Evolutionary conservation across 78 protist species (phyloP), one percentile per base, ranked within the genome.

Genomic region (Neovahlkampfia damariscottae): DNA sequence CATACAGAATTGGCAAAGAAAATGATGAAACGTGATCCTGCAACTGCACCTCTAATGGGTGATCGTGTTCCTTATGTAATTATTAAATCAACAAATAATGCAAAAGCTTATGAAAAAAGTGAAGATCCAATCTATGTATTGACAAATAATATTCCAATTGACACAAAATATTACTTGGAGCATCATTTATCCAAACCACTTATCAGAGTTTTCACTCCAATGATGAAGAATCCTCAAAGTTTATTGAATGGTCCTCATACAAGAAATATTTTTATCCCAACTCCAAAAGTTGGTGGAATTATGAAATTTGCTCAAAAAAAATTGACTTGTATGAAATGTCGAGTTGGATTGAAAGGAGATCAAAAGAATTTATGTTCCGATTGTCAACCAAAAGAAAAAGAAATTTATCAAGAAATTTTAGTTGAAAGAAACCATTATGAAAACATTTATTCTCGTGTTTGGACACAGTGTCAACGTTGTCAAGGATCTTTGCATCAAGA

Each of bases 381-480:
- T 38, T 91, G 93, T 71, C 32, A 79, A 36, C 70, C 76, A 29
- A 50, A 77, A 28, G 91, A 82, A 72, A 79, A 84, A 4, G 84
- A 76, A 31, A 70, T 88, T 59, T 89, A 88, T 76, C 86, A 38
- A 50, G 40, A 62, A 7, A 27, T 59, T 5, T 31, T 91, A 38
- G 71, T 39, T 10, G 59, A 66, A 32, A 75, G 84, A 10, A 37
- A 72, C 0, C 67, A 31, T 10, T 77, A 79, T 10, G 97, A 95
- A 84, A 41, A 50, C 40, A 73, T 62, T 32, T 97, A 84, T 67
- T 1, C 87, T 5, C 39, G 68, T 34, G 69, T 96, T 30, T 95
- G 98, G 99, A 90, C 99, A 2, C 98, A 98, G 88, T 98, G 99
- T 84, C 99, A 98, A 80, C 86, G 95, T 10, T 96, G 99, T 79